phyloP scores from a whole-genome alignment of 257 asterid genomes.

The Jacaranda copaia region DNA sequence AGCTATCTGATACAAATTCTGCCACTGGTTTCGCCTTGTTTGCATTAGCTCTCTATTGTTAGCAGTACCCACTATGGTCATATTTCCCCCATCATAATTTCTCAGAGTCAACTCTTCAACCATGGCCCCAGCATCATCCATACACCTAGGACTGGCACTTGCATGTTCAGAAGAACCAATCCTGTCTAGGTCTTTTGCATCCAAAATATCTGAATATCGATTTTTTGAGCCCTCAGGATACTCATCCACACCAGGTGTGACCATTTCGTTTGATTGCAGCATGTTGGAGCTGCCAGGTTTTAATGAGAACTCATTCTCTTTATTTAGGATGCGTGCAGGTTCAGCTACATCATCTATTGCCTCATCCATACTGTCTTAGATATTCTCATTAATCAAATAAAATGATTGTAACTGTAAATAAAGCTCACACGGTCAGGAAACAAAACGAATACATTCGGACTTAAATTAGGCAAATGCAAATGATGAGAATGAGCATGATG shows the following conservation, averaged over 20 bases:
- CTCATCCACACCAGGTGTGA: slow-evolving; percentile 60
- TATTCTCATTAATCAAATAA: slow-evolving; percentile 38
- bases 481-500: not conserved
- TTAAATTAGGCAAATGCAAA: slow-evolving; percentile 2
- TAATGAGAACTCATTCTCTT: slow-evolving; percentile 57
- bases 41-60: slow-evolving; percentile 59
- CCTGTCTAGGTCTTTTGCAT: slow-evolving; percentile 66
- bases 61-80: slow-evolving; percentile 63
- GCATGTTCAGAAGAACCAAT: slow-evolving; percentile 87
- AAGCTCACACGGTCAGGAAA: slow-evolving; percentile 19
- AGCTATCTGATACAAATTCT: slow-evolving; percentile 65
- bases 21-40: slow-evolving; percentile 66
- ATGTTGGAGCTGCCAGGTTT: slow-evolving; percentile 65
- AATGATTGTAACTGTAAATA: slow-evolving; percentile 35
- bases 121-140: slow-evolving; percentile 69
- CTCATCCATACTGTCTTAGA: slow-evolving; percentile 53
- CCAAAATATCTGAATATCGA: slow-evolving; percentile 51
- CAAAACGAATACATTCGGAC: slow-evolving; percentile 20
- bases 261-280: slow-evolving; percentile 69
- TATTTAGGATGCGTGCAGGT: slow-evolving; percentile 51
- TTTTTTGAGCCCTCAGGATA: slow-evolving; percentile 48
- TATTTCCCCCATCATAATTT: slow-evolving; percentile 65
- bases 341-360: slow-evolving; percentile 49
- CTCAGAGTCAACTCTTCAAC: slow-evolving; percentile 82
- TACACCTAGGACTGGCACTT: slow-evolving; percentile 81